Conservation (phyloP, 2,329 filamentous ascomycete genomes). For the Pseudocercospora fijiensis region DNA sequence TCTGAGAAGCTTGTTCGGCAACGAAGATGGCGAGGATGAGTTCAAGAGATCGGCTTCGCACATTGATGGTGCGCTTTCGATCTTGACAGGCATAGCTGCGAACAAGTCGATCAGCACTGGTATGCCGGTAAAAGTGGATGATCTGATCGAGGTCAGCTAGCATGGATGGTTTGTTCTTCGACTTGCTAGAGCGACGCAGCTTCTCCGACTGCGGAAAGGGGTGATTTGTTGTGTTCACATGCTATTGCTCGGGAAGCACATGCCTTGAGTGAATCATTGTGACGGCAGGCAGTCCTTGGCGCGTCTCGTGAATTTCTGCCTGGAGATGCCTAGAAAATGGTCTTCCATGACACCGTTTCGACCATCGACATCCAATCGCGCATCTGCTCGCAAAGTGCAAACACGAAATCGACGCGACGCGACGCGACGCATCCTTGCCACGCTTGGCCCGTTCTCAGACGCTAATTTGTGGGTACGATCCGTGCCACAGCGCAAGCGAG, state of each 20-base stretch:
- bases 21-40: conserved; percentile 47
- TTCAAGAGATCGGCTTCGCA: conserved; percentile 9
- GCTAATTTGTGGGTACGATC: background rate
- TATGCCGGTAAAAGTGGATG: background rate
- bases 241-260: no score
- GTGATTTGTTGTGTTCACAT: no score
- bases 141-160: background rate
- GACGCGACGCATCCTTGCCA: background rate
- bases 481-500: background rate
- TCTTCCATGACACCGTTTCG: no score
- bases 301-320: background rate
- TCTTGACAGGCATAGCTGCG: conserved; percentile 8
- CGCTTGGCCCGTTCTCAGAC: background rate
- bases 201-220: no score
- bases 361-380: no score
- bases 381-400: background rate
- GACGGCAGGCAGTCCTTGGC: no score
- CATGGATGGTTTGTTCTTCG: background rate
- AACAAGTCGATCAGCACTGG: conserved; percentile 5
- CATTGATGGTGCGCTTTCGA: conserved; percentile 10
- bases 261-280: no score
- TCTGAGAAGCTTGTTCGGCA: conserved; percentile 59
- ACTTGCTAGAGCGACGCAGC: no score
- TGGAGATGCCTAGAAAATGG: background rate
- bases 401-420: background rate